Percentiles rank a stretch among this genome's conserved stretches.
Evolutionary conservation across 1,284 basidiomycete genomes (phyloP).

Genomic region (Cutaneotrichosporon sp.): DNA sequence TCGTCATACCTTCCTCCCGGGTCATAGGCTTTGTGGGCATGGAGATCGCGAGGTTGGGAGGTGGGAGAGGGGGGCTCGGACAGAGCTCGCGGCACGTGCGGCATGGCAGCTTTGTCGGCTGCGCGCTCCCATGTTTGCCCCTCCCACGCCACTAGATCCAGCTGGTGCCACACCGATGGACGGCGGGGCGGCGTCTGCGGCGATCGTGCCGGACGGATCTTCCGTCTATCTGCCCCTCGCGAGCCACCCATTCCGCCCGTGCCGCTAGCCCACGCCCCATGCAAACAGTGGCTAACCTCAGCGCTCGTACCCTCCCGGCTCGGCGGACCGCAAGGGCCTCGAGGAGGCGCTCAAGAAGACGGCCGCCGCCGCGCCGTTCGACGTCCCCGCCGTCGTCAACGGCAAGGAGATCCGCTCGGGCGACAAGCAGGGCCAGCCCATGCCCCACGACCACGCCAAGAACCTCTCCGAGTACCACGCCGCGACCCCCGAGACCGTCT

Average conservation of each 20-base stretch:
- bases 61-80: no score
- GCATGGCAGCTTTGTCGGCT: no score
- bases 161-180: no score
- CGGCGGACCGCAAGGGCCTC: slow-evolving; percentile 74
- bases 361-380: slow-evolving; percentile 78
- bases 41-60: no score
- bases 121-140: no score
- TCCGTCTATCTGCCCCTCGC: neutral
- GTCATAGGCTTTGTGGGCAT: no score
- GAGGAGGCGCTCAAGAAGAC: slow-evolving; percentile 76
- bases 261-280: no score
- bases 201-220: no score
- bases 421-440: slow-evolving; percentile 72
- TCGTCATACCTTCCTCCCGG: no score
- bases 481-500: slow-evolving; percentile 74
- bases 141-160: no score
- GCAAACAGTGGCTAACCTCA: slow-evolving; percentile 20
- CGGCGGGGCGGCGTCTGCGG: no score
- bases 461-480: slow-evolving; percentile 86
- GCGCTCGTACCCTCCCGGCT: slow-evolving; percentile 74
- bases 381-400: slow-evolving; percentile 90
- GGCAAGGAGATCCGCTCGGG: slow-evolving; percentile 89
- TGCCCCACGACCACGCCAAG: slow-evolving; percentile 80
- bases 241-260: neutral
- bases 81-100: no score